Conservation (phyloP, 805 yeast genomes). For the Barnettozyma populi region DNA sequence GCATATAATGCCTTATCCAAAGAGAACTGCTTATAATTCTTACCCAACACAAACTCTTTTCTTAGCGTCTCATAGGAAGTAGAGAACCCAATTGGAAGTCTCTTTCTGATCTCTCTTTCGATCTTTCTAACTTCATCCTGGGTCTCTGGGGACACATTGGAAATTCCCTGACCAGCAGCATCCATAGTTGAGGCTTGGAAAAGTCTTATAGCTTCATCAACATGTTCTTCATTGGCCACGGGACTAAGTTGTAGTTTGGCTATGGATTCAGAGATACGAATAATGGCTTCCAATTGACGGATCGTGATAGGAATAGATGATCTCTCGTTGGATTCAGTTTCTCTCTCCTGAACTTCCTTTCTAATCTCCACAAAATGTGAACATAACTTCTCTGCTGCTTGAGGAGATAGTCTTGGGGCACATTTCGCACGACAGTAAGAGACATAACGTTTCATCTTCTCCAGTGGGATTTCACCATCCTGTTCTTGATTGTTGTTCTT, state of each 20-base stretch:
- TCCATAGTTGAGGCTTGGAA: slow-evolving; percentile 98
- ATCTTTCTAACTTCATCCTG: slow-evolving; percentile 70
- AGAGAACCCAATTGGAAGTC: slow-evolving; percentile 95
- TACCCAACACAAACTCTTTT: slow-evolving; percentile 71
- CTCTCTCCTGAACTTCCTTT: slow-evolving; percentile 74
- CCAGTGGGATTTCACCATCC: slow-evolving; percentile 78
- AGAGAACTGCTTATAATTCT: slow-evolving; percentile 60
- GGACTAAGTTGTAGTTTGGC: slow-evolving; percentile 84
- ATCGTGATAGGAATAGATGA: slow-evolving; percentile 96
- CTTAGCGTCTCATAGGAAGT: slow-evolving; percentile 80
- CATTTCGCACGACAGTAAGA: slow-evolving; percentile 85
- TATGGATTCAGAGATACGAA: slow-evolving; percentile 89
- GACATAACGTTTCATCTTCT: slow-evolving; percentile 85
- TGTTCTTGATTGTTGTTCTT: slow-evolving; percentile 51
- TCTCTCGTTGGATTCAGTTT: slow-evolving; percentile 75
- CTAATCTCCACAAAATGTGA: slow-evolving; percentile 91
- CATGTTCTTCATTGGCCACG: slow-evolving; percentile 82
- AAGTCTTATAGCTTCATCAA: slow-evolving; percentile 89
- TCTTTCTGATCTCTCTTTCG: slow-evolving; percentile 79
- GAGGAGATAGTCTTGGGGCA: slow-evolving; percentile 87
- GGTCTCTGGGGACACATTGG: slow-evolving; percentile 48
- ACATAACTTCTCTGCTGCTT: slow-evolving; percentile 84
- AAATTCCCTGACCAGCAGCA: slow-evolving; percentile 60
- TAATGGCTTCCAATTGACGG: slow-evolving; percentile 95
- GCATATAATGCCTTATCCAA: slow-evolving; percentile 78